phyloP scores from a whole-genome alignment of 768 basidiomycete genomes.

The Termitomyces sp. region DNA sequence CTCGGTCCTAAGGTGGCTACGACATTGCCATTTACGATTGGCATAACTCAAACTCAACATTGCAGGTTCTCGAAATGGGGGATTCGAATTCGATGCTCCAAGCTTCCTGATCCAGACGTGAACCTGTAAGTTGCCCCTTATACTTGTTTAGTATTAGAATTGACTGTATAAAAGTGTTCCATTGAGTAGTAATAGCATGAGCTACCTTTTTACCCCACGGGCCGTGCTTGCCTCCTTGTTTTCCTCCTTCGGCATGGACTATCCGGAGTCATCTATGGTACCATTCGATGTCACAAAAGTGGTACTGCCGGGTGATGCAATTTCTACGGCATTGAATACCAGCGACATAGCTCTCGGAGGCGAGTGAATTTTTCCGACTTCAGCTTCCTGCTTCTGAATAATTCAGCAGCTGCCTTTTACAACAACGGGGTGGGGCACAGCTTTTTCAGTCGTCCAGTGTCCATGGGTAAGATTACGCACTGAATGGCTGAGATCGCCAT shows the following conservation, averaged over 20 bases:
- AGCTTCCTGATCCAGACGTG: constrained; percentile 20
- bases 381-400: neutral
- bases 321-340: constrained; percentile 19
- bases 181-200: constrained; percentile 16
- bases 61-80: constrained; percentile 36
- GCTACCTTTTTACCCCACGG: constrained; percentile 32
- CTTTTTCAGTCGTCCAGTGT: constrained; percentile 21
- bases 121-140: constrained; percentile 25
- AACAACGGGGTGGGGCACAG: constrained; percentile 26
- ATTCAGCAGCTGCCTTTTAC: constrained; percentile 23
- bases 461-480: constrained; percentile 16
- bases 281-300: constrained; percentile 19
- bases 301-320: constrained; percentile 17
- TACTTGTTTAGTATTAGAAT: neutral
- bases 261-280: constrained; percentile 17
- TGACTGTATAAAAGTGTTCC: constrained; percentile 15
- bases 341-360: constrained; percentile 20
- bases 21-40: neutral
- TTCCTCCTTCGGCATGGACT: constrained; percentile 23
- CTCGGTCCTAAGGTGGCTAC: constrained; percentile 21
- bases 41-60: neutral
- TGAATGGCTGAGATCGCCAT: neutral
- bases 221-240: constrained; percentile 26
- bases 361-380: neutral
- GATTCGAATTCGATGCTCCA: constrained; percentile 29